phyloP scores from a whole-genome alignment of 73 alveolate genomes.

The Paramecium pentaurelia region DNA sequence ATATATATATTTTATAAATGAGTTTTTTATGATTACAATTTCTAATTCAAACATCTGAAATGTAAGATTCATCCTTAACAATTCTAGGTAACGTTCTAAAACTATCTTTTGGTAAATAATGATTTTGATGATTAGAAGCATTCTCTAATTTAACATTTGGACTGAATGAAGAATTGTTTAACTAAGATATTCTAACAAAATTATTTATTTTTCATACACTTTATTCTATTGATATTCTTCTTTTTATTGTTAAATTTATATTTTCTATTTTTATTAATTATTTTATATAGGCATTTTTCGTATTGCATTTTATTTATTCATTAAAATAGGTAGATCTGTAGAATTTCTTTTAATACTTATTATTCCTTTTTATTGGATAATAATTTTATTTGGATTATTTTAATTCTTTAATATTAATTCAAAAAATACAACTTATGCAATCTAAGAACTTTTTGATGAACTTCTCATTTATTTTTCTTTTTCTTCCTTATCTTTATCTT shows the following conservation, averaged over 20 bases:
- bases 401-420: not conserved
- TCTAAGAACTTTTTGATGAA: constrained; percentile 4
- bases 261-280: not conserved
- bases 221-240: not conserved
- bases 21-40: not conserved
- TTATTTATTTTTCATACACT: not conserved
- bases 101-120: not conserved
- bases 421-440: not conserved
- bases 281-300: not conserved
- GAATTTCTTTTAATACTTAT: not conserved
- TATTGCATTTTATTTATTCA: not conserved
- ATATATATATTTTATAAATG: not conserved
- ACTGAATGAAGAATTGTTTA: not conserved
- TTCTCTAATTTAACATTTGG: not conserved
- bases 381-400: not conserved
- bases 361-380: not conserved
- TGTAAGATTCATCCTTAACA: not conserved
- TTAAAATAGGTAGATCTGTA: not conserved
- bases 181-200: not conserved
- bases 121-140: not conserved
- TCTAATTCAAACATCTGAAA: not conserved
- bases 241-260: not conserved
- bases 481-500: not conserved
- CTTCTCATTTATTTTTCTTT: not conserved
- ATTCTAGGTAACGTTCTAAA: not conserved